These are phyloP conservation scores for Blastocystis sp. DNA, from an alignment of 352 stramenopile species.

Conservation along the genomic window DNA sequence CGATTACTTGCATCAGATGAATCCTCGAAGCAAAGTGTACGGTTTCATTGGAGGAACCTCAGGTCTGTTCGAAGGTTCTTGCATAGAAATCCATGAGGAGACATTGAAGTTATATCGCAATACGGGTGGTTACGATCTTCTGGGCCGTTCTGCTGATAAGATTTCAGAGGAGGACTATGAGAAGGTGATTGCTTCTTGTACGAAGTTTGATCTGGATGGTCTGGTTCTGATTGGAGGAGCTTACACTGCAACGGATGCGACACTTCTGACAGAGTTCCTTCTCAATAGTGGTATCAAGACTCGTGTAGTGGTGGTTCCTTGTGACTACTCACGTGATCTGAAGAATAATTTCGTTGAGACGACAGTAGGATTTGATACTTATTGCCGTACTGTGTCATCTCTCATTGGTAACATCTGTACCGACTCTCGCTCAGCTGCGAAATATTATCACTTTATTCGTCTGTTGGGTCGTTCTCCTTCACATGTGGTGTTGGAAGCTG, in stretches of 20 bases:
- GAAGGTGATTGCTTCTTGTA: constrained; percentile 28
- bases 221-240: constrained; percentile 73
- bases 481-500: constrained; percentile 73
- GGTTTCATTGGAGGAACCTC: constrained; percentile 67
- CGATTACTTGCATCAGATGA: constrained; percentile 66
- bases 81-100: constrained; percentile 64
- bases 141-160: constrained; percentile 72
- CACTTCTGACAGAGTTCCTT: constrained; percentile 73
- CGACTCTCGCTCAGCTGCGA: constrained; percentile 72
- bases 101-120: constrained; percentile 69
- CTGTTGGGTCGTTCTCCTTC: constrained; percentile 72
- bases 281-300: constrained; percentile 71
- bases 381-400: constrained; percentile 71
- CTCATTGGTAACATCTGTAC: constrained; percentile 74
- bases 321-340: constrained; percentile 72
- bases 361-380: constrained; percentile 73
- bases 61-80: constrained; percentile 65
- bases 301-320: constrained; percentile 71
- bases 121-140: constrained; percentile 73
- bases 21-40: constrained; percentile 42
- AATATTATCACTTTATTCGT: constrained; percentile 75
- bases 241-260: constrained; percentile 72
- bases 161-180: constrained; percentile 69
- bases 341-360: constrained; percentile 75
- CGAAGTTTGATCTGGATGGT: constrained; percentile 71